A percentile compares a stretch with the other conserved stretches of the same genome.
Evolutionary conservation across 192 early-diverging fungal genomes (phyloP).

Genomic region (Rhizophagus clarus): DNA sequence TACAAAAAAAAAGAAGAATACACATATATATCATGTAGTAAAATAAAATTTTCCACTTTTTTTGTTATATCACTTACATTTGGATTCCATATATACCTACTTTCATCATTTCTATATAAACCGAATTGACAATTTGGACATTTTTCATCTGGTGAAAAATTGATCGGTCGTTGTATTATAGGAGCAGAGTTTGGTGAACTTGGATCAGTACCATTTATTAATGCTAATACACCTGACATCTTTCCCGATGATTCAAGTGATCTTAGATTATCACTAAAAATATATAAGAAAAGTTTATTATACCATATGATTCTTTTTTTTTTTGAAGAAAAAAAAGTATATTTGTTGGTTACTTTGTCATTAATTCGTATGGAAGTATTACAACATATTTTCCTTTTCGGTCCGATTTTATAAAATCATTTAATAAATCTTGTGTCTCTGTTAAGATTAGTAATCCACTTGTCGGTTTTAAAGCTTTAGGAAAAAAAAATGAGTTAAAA

Average conservation of each 20-base stretch:
- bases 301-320: too few species aligned
- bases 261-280: constrained; percentile 49
- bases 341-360: constrained; percentile 53
- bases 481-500: background rate
- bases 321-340: background rate
- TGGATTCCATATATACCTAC: constrained; percentile 70
- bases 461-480: constrained; percentile 39
- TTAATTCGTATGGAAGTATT: constrained; percentile 63
- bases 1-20: constrained; percentile 23
- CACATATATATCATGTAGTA: too few species aligned
- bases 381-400: constrained; percentile 52
- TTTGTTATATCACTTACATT: constrained; percentile 43
- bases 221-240: constrained; percentile 59
- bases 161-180: constrained; percentile 37
- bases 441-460: constrained; percentile 62
- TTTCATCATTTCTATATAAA: constrained; percentile 58
- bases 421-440: constrained; percentile 49
- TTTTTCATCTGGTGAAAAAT: constrained; percentile 57
- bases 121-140: constrained; percentile 76
- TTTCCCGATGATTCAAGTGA: constrained; percentile 48
- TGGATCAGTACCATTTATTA: constrained; percentile 44
- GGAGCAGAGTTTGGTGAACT: constrained; percentile 11
- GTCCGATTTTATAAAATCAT: constrained; percentile 44
- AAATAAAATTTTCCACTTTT: background rate
- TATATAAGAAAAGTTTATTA: background rate